Base-by-base conservation (phyloP, 148 eudicot genomes). In the Rhododendron kiyosumense region DNA sequence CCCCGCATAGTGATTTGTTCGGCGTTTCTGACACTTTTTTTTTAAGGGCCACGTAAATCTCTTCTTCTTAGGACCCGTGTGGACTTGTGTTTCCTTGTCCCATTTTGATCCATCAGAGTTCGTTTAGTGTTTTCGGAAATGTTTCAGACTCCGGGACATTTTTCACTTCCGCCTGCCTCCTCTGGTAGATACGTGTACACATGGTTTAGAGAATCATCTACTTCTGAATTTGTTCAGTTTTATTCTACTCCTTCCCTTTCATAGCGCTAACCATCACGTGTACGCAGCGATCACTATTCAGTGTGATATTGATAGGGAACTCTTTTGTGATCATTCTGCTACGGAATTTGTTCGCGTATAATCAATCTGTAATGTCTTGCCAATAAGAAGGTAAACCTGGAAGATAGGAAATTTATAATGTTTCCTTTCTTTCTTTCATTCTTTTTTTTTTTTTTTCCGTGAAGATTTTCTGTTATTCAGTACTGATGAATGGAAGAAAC, bases 301-400 rank as follows among this genome's bases (percentile, higher is more conserved):
- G 28, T 63, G 26, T 63, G 24, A 63, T 63, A 22, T 24, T 46
- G 46, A 80, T 41, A 28, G 84, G 80, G 57, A 63, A 45, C 52
- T 52, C 13, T 86, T 57, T 13, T 24, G 36, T 81, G 71, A 81
- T 81, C 20, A 48, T 52, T 30, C 80, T 69, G 65, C 48, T 30
- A 48, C 49, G 7, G 51, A 45, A 78, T 85, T 49, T 81, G 14
- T 90, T 63, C 28, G 71, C 88, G 87, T 90, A 88, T 87, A 81
- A 88, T 86, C 88, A 85, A 73, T 89, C 82, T 83, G 80, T 83
- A 85, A 88, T 83, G 85, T 86, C 86, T 85, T 84, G 84, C 59
- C 30, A 81, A 41, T 78, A 88, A 87, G 83, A 90, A 84, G 84
- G 69, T 78, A 74, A 51, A 88, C 54, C 38, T 86, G 74, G 49